Conservation (phyloP, 2,329 filamentous ascomycete species). For the Rutstroemia sydowiana region DNA sequence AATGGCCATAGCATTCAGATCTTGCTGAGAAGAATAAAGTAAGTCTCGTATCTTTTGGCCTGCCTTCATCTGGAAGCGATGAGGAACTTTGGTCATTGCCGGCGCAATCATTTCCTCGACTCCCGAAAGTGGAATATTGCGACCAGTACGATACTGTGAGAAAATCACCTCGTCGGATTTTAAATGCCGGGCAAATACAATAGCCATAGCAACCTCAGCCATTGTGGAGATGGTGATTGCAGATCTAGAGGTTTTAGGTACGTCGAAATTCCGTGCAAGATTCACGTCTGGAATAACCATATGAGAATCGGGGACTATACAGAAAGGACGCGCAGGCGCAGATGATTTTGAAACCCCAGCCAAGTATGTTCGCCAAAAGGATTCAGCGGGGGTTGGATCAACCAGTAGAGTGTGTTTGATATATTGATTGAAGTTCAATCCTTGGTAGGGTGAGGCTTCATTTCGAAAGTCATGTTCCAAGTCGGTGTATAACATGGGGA, state of each 20-base stretch:
- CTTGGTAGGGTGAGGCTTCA: slow-evolving; percentile 13
- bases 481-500: slow-evolving; percentile 28
- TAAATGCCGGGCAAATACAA: slow-evolving; percentile 32
- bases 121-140: slow-evolving; percentile 32
- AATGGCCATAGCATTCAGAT: slow-evolving; percentile 28
- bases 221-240: slow-evolving; percentile 31
- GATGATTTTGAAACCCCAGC: slow-evolving; percentile 40
- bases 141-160: slow-evolving; percentile 33
- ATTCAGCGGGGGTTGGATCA: slow-evolving; percentile 33
- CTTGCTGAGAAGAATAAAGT: not conserved
- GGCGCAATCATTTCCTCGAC: slow-evolving; percentile 37
- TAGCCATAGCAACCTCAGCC: slow-evolving; percentile 35
- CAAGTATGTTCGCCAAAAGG: slow-evolving; percentile 41
- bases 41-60: not conserved
- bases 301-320: not conserved
- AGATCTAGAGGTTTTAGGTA: slow-evolving; percentile 31
- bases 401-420: slow-evolving; percentile 38
- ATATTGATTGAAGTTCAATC: slow-evolving; percentile 32
- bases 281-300: not conserved
- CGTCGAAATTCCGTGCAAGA: not conserved
- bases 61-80: slow-evolving; percentile 30
- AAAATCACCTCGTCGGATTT: slow-evolving; percentile 15
- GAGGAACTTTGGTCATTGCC: slow-evolving; percentile 34
- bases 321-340: slow-evolving; percentile 35
- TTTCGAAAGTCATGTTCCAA: slow-evolving; percentile 16